Conservation (phyloP, 176 grass and related monocot genomes). For the Calamus simplicifolius region DNA sequence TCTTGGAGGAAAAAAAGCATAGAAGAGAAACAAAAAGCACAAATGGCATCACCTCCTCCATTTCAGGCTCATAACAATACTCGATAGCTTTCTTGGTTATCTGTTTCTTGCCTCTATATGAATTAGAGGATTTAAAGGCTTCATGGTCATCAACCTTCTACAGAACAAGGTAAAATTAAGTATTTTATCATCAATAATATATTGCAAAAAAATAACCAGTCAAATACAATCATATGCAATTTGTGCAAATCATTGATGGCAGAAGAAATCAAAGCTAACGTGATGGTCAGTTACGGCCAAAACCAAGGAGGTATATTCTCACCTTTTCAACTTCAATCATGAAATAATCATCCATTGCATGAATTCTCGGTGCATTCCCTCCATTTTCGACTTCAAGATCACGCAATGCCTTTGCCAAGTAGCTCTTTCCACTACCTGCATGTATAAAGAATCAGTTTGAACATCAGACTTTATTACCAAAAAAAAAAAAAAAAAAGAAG, state of each 20-base stretch:
- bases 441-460: too few relatives aligned
- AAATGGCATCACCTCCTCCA: slow-evolving; percentile 75
- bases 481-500: too few relatives aligned
- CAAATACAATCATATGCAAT: too few relatives aligned
- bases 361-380: slow-evolving; percentile 85
- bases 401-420: slow-evolving; percentile 77
- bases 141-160: slow-evolving; percentile 59
- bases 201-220: too few relatives aligned
- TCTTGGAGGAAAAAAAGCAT: slow-evolving; percentile 4
- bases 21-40: slow-evolving; percentile 19
- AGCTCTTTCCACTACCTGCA: slow-evolving; percentile 97
- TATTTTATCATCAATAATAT: too few relatives aligned
- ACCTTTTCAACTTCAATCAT: slow-evolving; percentile 99
- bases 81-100: slow-evolving; percentile 94
- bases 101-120: slow-evolving; percentile 66
- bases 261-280: too few relatives aligned
- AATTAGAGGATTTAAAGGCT: slow-evolving; percentile 55
- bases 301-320: neutral
- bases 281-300: too few relatives aligned
- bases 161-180: neutral
- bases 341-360: slow-evolving; percentile 99
- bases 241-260: too few relatives aligned
- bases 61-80: slow-evolving; percentile 96
- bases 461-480: too few relatives aligned
- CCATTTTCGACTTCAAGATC: slow-evolving; percentile 94